Evolutionary conservation across 202 grass and related monocot genomes (phyloP), one percentile per base, ranked within the genome.

Genomic region (Carex sylvatica): DNA sequence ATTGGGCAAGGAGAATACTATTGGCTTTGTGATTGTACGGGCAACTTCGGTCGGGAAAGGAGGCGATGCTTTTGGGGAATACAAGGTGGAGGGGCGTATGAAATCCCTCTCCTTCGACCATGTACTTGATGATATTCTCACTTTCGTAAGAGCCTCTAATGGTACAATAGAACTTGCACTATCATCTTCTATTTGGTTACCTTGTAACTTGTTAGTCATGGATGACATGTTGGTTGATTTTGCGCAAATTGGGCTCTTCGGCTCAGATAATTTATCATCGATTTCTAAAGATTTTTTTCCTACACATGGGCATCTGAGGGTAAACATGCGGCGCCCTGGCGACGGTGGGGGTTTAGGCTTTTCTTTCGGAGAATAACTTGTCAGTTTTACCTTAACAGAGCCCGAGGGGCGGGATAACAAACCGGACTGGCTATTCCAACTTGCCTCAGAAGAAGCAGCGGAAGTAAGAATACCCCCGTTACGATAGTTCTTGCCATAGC

Each of bases 371-470:
- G 68, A 56, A 44, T 67, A 61, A 26, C 55, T 35, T 26, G 74
- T 33, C 23, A 23, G 26, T 52, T 71, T 59, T 26, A 80, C 60
- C 22, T 35, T 63, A 4, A 38, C 42, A 62, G 86, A 75, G 53
- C 55, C 12, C 36, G 20, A 54, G 6, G 33, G 70, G 23, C 75
- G 61, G 15, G 61, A 14, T n/a, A 85, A 56, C 61, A 88, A 74
- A 64, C 77, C 83, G 1, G 83, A 82, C 22, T 47, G 83, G 87
- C 87, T 88, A 59, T 85, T 85, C 83, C 83, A 88, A 80, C 87
- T 88, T 13, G 61, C 78, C 76, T 85, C 83, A 19, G 87, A 88
- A 71, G 87, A 85, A 49, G 68, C 76, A 1, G 70, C 72, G 6
- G 83, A 68, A 53, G 78, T 82, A 18, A 77, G 14, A 18, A 77